These are phyloP conservation scores for Solanum tacnaense DNA, from an alignment of 257 asterid genomes.

Conservation along the genomic window DNA sequence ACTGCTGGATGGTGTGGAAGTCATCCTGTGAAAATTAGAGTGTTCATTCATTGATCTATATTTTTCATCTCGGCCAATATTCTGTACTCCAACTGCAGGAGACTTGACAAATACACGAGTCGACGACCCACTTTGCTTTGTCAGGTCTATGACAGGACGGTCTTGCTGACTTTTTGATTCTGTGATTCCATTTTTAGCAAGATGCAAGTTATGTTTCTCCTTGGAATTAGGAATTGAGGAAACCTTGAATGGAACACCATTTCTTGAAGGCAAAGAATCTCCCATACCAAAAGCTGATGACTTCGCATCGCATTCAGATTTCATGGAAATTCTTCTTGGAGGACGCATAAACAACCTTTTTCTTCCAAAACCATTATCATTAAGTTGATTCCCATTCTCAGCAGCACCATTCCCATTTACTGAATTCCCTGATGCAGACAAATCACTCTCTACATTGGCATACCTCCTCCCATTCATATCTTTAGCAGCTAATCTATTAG, in stretches of 20 bases:
- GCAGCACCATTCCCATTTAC: constrained; percentile 11
- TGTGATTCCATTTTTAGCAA: constrained; percentile 12
- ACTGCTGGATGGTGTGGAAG: constrained; percentile 6
- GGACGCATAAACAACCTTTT: constrained; percentile 16
- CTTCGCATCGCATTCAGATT: constrained; percentile 10
- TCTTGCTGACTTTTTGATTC: constrained; percentile 6
- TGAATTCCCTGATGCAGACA: constrained; percentile 6
- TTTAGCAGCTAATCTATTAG: constrained; percentile 37
- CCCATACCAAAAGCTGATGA: constrained; percentile 8
- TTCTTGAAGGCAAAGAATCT: constrained; percentile 32
- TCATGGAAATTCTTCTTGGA: constrained; percentile 20
- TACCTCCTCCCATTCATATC: constrained; percentile 16
- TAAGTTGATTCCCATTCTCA: constrained; percentile 28
- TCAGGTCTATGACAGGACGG: constrained; percentile 16
- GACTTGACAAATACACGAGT: constrained; percentile 12
- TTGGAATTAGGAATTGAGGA: constrained; percentile 20
- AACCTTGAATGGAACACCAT: constrained; percentile 7
- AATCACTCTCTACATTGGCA: constrained; percentile 9
- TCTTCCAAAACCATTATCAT: constrained; percentile 30
- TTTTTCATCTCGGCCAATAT: constrained; percentile 13
- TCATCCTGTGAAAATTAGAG: constrained; percentile 15
- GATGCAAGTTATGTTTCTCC: constrained; percentile 15
- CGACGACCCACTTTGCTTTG: constrained; percentile 17
- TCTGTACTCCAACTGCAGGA: constrained; percentile 10
- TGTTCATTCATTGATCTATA: constrained; percentile 16